Percentiles rank a stretch among this genome's conserved stretches.
phyloP scores from a whole-genome alignment of 2,329 filamentous ascomycete species.

The Byssoonygena ceratinophila region DNA sequence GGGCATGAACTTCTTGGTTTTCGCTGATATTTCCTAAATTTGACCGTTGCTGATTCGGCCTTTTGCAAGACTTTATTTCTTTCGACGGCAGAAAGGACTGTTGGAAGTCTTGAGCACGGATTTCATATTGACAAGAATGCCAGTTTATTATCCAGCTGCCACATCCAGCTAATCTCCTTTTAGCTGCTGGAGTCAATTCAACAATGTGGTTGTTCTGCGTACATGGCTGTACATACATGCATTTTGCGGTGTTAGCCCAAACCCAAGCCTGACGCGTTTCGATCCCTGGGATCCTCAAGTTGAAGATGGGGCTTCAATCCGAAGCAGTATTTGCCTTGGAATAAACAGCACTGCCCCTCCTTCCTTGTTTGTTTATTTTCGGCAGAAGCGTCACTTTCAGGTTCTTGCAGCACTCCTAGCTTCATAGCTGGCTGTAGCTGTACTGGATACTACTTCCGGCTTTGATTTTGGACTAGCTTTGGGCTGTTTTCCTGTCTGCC shows the following conservation, averaged over 20 bases:
- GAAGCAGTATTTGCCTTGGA: not conserved
- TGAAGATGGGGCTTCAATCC: not conserved
- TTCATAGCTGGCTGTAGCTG: not conserved
- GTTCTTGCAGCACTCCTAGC: not conserved
- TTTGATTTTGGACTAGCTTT: not conserved
- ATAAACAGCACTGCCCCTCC: constrained; percentile 1
- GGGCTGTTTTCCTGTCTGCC: not conserved
- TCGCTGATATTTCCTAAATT: not conserved
- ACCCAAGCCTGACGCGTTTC: not conserved
- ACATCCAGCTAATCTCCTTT: not conserved
- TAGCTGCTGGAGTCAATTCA: not conserved
- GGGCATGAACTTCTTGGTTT: not conserved
- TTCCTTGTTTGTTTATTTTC: not conserved
- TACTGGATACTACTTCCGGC: not conserved
- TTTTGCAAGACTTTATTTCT: not conserved
- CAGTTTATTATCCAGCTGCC: not conserved
- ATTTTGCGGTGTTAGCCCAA: no score
- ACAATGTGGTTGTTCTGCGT: no score
- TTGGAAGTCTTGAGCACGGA: no score
- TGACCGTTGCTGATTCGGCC: not conserved
- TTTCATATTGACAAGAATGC: not conserved
- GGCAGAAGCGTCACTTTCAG: not conserved
- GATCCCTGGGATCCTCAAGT: not conserved
- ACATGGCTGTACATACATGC: no score
- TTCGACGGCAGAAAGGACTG: no score